A percentile compares a stretch with the other conserved stretches of the same genome.
phyloP scores from a whole-genome alignment of 345 rosid genomes.

The Lepidium sativum region DNA sequence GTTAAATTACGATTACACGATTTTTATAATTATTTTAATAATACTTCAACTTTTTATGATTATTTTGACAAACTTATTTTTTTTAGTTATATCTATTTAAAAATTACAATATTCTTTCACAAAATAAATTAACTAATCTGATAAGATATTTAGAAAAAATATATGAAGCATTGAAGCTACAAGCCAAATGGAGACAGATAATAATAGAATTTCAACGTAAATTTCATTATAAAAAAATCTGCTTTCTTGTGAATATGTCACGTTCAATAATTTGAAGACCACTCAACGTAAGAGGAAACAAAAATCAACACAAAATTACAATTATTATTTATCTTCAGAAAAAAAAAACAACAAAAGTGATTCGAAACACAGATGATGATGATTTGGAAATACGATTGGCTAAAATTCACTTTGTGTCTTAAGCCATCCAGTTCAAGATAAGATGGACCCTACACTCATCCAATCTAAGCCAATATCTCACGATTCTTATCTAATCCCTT shows the following conservation, averaged over 20 bases:
- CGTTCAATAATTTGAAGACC: conserved; percentile 22
- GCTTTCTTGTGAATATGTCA: conserved; percentile 26
- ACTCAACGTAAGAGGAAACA: background rate
- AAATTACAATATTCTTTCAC: background rate
- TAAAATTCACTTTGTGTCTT: conserved; percentile 8
- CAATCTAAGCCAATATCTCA: conserved; percentile 10
- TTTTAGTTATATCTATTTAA: background rate
- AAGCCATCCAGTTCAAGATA: conserved; percentile 30
- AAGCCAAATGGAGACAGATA: background rate
- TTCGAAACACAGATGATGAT: conserved; percentile 1
- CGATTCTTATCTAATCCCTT: conserved; percentile 7
- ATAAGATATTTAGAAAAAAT: background rate
- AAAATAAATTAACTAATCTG: background rate
- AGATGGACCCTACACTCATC: conserved; percentile 24
- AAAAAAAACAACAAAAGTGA: background rate
- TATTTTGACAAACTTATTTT: too few relatives aligned
- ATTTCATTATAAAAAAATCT: background rate
- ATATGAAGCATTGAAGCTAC: background rate
- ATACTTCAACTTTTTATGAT: too few relatives aligned
- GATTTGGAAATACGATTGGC: conserved; percentile 28
- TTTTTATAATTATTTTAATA: too few relatives aligned
- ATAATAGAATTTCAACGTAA: background rate
- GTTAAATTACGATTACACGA: too few relatives aligned
- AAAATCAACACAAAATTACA: background rate
- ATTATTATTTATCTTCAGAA: background rate